Percentiles rank a stretch among this genome's conserved stretches.
Conservation (phyloP, 805 yeast genomes). For the Naumovozyma baii region DNA sequence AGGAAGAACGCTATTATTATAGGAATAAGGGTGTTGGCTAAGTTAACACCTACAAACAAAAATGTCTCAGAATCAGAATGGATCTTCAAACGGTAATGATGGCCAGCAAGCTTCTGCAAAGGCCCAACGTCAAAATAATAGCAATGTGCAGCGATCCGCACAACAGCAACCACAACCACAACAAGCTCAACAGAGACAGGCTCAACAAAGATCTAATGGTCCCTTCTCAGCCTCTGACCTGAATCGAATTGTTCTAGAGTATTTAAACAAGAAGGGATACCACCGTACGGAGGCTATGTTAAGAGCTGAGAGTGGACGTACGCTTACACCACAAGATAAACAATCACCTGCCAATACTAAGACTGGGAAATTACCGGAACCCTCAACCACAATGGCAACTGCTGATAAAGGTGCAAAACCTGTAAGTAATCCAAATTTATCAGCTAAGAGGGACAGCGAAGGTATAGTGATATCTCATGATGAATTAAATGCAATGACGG, state of each 20-base stretch:
- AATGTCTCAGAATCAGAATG: not conserved
- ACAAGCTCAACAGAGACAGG: not conserved
- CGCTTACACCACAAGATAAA: conserved; percentile 41
- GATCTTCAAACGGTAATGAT: not conserved
- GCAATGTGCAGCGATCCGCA: not conserved
- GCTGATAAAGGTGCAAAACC: conserved; percentile 21
- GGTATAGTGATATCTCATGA: conserved; percentile 22
- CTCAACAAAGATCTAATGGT: conserved; percentile 11
- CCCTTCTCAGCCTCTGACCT: conserved; percentile 71
- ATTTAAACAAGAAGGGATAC: conserved; percentile 86
- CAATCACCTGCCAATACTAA: conserved; percentile 41
- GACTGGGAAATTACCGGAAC: conserved; percentile 29
- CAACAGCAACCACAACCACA: not conserved
- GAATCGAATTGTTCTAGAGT: conserved; percentile 86
- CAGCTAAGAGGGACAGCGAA: conserved; percentile 24
- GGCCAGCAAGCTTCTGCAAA: not conserved
- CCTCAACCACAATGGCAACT: conserved; percentile 27
- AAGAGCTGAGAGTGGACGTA: conserved; percentile 70
- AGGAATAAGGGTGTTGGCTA: too few relatives aligned
- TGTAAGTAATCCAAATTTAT: conserved; percentile 25
- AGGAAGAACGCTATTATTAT: too few relatives aligned
- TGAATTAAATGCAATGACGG: conserved; percentile 17
- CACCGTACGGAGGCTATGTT: conserved; percentile 90
- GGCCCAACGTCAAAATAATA: not conserved
- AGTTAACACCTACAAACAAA: not conserved